phyloP scores from a whole-genome alignment of 2,329 filamentous ascomycete species.

The Cladosporium sp. region DNA sequence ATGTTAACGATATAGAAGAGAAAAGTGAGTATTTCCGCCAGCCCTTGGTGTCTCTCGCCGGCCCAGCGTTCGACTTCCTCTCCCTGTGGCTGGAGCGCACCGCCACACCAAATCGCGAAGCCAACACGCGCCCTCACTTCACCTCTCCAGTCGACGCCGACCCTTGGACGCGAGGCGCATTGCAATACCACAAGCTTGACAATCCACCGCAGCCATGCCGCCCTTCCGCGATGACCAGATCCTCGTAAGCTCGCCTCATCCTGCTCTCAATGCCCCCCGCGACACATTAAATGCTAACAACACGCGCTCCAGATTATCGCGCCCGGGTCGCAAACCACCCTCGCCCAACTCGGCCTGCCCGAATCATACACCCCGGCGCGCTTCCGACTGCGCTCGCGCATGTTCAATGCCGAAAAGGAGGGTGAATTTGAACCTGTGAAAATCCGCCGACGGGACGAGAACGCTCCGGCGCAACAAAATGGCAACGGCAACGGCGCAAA shows the following conservation, averaged over 20 bases:
- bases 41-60: neutral
- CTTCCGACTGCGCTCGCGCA: conserved; percentile 83
- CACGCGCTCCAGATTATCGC: conserved; percentile 58
- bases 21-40: too few species aligned
- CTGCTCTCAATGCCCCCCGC: neutral
- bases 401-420: conserved; percentile 78
- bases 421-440: conserved; percentile 81
- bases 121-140: conserved; percentile 8
- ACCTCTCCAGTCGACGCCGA: neutral
- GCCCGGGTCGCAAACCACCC: conserved; percentile 82
- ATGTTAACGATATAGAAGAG: too few species aligned
- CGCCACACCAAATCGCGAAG: conserved; percentile 1
- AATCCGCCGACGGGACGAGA: conserved; percentile 57
- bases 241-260: conserved; percentile 26
- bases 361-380: conserved; percentile 91
- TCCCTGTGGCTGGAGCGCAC: neutral
- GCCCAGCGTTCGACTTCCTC: neutral
- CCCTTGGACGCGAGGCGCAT: conserved; percentile 7
- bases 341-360: conserved; percentile 85
- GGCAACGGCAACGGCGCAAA: conserved; percentile 23
- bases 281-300: conserved; percentile 13
- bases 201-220: conserved; percentile 28
- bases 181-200: neutral
- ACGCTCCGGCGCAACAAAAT: conserved; percentile 17
- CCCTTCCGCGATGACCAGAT: conserved; percentile 39